Evolutionary conservation across 805 yeast genomes (phyloP).

Genomic region (Spathaspora girioi): DNA sequence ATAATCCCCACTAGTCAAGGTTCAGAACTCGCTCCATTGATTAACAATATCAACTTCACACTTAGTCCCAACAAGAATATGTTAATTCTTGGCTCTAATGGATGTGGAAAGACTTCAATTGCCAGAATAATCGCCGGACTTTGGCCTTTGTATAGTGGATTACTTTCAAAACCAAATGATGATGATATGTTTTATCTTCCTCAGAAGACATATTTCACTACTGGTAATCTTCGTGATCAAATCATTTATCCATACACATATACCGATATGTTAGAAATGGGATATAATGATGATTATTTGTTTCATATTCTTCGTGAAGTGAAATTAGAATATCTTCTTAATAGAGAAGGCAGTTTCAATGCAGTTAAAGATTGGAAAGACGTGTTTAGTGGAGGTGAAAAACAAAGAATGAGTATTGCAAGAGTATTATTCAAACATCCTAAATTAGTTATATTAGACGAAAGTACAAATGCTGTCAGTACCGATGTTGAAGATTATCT

Average conservation of each 20-base stretch:
- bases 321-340: slow-evolving; percentile 72
- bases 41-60: slow-evolving; percentile 58
- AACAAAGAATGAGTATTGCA: slow-evolving; percentile 87
- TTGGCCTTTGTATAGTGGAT: slow-evolving; percentile 88
- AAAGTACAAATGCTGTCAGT: slow-evolving; percentile 90
- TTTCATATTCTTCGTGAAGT: slow-evolving; percentile 69
- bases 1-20: slow-evolving; percentile 71
- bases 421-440: slow-evolving; percentile 79
- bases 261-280: slow-evolving; percentile 70
- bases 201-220: slow-evolving; percentile 79
- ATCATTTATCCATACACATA: slow-evolving; percentile 82
- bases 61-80: slow-evolving; percentile 58
- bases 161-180: slow-evolving; percentile 71
- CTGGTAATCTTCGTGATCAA: slow-evolving; percentile 87
- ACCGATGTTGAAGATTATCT: slow-evolving; percentile 86
- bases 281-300: slow-evolving; percentile 66
- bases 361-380: slow-evolving; percentile 76
- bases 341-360: slow-evolving; percentile 57
- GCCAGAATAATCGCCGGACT: slow-evolving; percentile 80
- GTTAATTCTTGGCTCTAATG: slow-evolving; percentile 81
- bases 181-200: slow-evolving; percentile 76
- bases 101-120: slow-evolving; percentile 86
- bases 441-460: slow-evolving; percentile 79
- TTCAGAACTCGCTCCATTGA: slow-evolving; percentile 54
- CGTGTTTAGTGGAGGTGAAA: slow-evolving; percentile 94